These are phyloP conservation scores for Coffea humblotiana DNA, from an alignment of 305 asterid species.

Conservation along the genomic window DNA sequence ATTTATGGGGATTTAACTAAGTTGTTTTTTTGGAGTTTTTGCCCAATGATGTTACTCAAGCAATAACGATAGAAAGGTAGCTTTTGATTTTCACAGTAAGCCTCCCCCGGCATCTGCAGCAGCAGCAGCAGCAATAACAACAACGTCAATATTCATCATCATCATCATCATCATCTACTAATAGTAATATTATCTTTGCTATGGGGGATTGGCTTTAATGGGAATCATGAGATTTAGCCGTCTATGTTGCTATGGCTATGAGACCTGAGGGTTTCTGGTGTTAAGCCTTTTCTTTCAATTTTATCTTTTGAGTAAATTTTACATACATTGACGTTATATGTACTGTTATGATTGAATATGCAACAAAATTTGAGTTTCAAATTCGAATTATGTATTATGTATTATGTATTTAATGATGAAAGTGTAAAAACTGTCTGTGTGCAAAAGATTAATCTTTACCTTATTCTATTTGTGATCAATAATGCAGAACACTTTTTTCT, in stretches of 20 bases:
- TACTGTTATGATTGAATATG: too few species aligned
- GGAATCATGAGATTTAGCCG: conserved; percentile 11
- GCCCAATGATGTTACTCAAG: conserved; percentile 31
- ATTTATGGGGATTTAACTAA: too few species aligned
- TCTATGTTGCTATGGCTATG: not conserved
- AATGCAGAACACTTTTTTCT: too few species aligned
- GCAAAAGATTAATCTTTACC: too few species aligned
- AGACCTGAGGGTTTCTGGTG: conserved; percentile 24
- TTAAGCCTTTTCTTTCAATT: too few species aligned
- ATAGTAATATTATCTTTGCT: conserved; percentile 7
- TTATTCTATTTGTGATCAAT: too few species aligned
- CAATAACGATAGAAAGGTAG: not conserved
- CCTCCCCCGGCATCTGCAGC: conserved; percentile 28
- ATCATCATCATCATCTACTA: not conserved
- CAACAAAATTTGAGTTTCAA: too few species aligned
- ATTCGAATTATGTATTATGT: too few species aligned
- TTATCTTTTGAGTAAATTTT: too few species aligned
- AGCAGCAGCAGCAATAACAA: not conserved
- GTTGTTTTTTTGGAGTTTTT: not conserved
- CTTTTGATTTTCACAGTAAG: conserved; percentile 27
- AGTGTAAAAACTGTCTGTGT: too few species aligned
- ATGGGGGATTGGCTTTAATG: conserved; percentile 33
- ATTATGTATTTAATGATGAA: too few species aligned
- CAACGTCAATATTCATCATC: not conserved
- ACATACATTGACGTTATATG: too few species aligned